Base-by-base conservation (phyloP, 306 rosid genomes). In the Acmispon strigosus region DNA sequence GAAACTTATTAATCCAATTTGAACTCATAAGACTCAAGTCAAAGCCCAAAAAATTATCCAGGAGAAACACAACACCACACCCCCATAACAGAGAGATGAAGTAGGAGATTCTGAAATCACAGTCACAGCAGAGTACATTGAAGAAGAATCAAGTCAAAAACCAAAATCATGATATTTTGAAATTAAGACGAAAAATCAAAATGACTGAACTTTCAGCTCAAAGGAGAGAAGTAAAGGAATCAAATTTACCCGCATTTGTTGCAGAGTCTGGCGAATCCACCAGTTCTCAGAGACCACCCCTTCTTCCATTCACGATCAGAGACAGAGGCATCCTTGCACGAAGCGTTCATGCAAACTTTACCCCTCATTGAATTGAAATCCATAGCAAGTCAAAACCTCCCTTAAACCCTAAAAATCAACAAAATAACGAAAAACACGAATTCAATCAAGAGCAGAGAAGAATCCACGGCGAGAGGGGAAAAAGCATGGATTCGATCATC, bases 251-350 rank as follows among this genome's bases (percentile, higher is more conserved):
- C 98, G 94, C 98, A 94, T 22, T 75, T 70, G 63, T 17, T 72
- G 80, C 98, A 94, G 68, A 90, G 92, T 75, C 75, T 79, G 2
- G 97, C 92, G 18, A 84, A 94, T 80, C 92, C 95, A 81, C 92
- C 97, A 50, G 88, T 80, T 82, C 80, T 69, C 32, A 94, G 58
- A 63, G 86, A 83, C 98, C 98, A 94, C 15, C 98, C 98, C 20
- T 69, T 84, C 87, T 85, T 91, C 95, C 96, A 89, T 17, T 89
- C 88, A 59, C 63, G 76, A 4, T 45, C 73, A 27, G 6, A 52
- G 11, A 1, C 37, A 32, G 34, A 27, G 0, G 27, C 43, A 17
- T 18, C 12, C n/a, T 44, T 54, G 70, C 94, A 89, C 16, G 67
- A 76, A 17, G 15, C 74, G 57, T 87, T 89, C 78, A 77, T 80